Evolutionary conservation across 2,329 filamentous ascomycete species (phyloP).

Genomic region (Acephala macrosclerotiorum): DNA sequence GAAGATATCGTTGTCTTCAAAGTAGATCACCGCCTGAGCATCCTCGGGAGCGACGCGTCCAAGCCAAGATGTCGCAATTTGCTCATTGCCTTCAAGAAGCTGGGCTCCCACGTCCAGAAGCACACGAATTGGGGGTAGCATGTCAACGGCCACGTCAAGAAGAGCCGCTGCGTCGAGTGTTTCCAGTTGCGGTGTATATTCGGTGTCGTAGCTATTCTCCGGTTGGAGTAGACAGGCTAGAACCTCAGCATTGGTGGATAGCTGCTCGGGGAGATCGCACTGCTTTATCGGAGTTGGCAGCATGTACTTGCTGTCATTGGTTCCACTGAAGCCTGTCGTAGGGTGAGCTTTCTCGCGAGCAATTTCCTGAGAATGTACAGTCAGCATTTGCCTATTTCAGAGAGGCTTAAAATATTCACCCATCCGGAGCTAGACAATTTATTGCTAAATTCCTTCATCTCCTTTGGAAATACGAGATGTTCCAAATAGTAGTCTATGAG

Average conservation of each 20-base stretch:
- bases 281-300: conserved; percentile 54
- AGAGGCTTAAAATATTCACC: conserved; percentile 39
- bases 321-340: conserved; percentile 68
- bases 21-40: conserved; percentile 61
- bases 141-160: conserved; percentile 51
- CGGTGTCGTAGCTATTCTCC: conserved; percentile 54
- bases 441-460: conserved; percentile 66
- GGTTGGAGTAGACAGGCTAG: conserved; percentile 62
- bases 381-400: not conserved
- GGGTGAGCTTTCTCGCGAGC: conserved; percentile 52
- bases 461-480: conserved; percentile 64
- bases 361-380: conserved; percentile 53
- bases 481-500: conserved; percentile 70
- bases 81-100: conserved; percentile 67
- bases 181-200: conserved; percentile 28
- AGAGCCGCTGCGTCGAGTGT: conserved; percentile 50
- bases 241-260: conserved; percentile 73
- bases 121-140: conserved; percentile 57
- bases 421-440: conserved; percentile 73
- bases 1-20: conserved; percentile 62
- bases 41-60: conserved; percentile 23
- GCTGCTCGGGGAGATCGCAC: conserved; percentile 59
- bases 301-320: conserved; percentile 23
- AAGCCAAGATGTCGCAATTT: conserved; percentile 64
- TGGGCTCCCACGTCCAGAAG: conserved; percentile 77